Evolutionary conservation across 1,284 basidiomycete species (phyloP).

Genomic region (Cryptococcus hybrid): DNA sequence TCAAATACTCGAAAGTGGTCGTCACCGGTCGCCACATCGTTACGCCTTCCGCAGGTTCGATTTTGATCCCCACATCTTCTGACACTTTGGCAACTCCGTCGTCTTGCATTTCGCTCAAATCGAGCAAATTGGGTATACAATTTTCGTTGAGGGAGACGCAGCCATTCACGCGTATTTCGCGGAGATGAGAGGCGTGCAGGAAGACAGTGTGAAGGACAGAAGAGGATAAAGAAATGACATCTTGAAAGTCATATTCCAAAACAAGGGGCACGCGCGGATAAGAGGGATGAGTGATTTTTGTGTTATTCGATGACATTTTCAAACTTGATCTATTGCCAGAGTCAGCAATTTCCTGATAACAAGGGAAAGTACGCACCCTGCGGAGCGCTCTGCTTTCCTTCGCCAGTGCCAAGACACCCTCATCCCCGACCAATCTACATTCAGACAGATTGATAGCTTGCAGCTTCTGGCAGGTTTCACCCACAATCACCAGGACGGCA

Average conservation of each 20-base stretch:
- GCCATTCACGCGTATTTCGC: slow-evolving; percentile 84
- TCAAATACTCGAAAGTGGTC: slow-evolving; percentile 67
- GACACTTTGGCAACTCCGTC: slow-evolving; percentile 8
- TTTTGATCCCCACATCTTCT: background rate
- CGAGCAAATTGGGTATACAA: slow-evolving; percentile 74
- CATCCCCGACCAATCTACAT: slow-evolving; percentile 78
- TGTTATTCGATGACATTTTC: slow-evolving; percentile 71
- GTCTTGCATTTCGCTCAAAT: slow-evolving; percentile 34
- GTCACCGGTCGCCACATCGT: slow-evolving; percentile 22
- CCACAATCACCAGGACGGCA: slow-evolving; percentile 67
- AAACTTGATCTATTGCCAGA: slow-evolving; percentile 67
- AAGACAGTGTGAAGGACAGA: slow-evolving; percentile 78
- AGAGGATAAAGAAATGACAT: slow-evolving; percentile 77
- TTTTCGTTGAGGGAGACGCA: slow-evolving; percentile 76
- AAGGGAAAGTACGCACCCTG: slow-evolving; percentile 43
- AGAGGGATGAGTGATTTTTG: slow-evolving; percentile 76
- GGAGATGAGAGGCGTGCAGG: slow-evolving; percentile 73
- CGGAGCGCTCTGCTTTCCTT: slow-evolving; percentile 71
- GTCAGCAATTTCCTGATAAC: background rate
- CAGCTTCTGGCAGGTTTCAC: slow-evolving; percentile 66
- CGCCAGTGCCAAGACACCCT: slow-evolving; percentile 75
- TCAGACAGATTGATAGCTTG: slow-evolving; percentile 92
- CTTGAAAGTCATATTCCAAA: slow-evolving; percentile 90
- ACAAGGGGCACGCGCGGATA: slow-evolving; percentile 77
- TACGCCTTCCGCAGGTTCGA: slow-evolving; percentile 9